These are phyloP conservation scores for Nemania sp. DNA, from an alignment of 2,329 filamentous ascomycete genomes.

Conservation along the genomic window DNA sequence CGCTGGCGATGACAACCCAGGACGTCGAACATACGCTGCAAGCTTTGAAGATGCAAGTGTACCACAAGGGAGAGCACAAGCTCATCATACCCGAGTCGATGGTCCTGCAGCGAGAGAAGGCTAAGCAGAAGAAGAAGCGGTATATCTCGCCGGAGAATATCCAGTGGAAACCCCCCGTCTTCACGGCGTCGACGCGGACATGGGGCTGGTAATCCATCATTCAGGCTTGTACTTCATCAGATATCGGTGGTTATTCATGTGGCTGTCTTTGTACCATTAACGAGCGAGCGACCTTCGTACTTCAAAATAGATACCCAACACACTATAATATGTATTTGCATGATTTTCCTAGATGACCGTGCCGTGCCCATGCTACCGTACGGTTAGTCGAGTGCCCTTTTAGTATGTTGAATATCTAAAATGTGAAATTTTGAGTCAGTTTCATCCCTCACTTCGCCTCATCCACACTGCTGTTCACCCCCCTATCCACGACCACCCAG, in stretches of 20 bases:
- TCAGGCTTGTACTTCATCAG: not conserved
- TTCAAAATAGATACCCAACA: slow-evolving; percentile 39
- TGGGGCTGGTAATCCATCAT: slow-evolving; percentile 83
- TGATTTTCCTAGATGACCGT: not conserved
- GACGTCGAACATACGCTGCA: slow-evolving; percentile 96
- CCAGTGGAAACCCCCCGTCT: slow-evolving; percentile 96
- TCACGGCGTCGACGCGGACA: slow-evolving; percentile 87
- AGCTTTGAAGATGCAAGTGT: slow-evolving; percentile 93
- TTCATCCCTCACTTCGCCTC: slow-evolving; percentile 25
- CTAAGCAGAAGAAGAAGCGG: slow-evolving; percentile 80
- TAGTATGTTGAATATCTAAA: not conserved
- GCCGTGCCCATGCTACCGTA: not conserved
- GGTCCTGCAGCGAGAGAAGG: slow-evolving; percentile 81
- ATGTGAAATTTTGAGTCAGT: not conserved
- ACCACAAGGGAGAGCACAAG: slow-evolving; percentile 96
- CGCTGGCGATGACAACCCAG: slow-evolving; percentile 94
- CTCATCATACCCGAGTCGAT: slow-evolving; percentile 90
- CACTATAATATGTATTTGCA: not conserved
- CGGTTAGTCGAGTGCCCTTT: not conserved
- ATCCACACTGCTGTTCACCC: slow-evolving; percentile 8
- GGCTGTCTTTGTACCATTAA: slow-evolving; percentile 22
- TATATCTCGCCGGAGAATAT: slow-evolving; percentile 82
- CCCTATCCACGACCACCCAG: slow-evolving; percentile 23
- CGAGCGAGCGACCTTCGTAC: slow-evolving; percentile 20
- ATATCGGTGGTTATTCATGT: not conserved